Base-by-base conservation (phyloP, 371 early-diverging fungal genomes). In the Synchytrium microbalum region DNA sequence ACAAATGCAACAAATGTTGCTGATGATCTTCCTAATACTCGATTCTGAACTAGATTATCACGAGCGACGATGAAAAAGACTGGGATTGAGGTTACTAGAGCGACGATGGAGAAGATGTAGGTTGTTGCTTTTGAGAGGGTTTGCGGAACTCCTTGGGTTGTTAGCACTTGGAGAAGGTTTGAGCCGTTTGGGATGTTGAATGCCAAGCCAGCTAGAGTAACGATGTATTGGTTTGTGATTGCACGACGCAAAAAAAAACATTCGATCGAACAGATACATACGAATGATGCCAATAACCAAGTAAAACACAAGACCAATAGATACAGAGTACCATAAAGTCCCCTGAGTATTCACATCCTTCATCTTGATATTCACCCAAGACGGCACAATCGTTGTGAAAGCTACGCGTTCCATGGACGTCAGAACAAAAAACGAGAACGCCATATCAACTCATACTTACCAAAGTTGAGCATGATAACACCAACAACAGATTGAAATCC, bases 11-110 rank as follows among this genome's bases (percentile, higher is more conserved):
- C 75, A n/a, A 84, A 64, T 10, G 76, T 69, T 31, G 82, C 86
- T 31, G 66, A 23, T 1, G 58, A 52, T 10, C 62, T 54, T 19
- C 64, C 57, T 10, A 70, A 76, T 57, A 78, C 59, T 60, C 67
- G 66, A 64, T 82, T 80, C 73, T 85, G 84, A 1, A 86, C 65
- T 24, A 92, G 69, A 66, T 92, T 92, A 32, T 78, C 75, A 23
- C 85, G 71, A 14, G 87, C 82, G 25, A 92, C 85, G 60, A 90
- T 86, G 26, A 85, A 83, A 63, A 81, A 84, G 30, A 88, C 86
- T 1, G 92, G 91, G 54, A 92, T 88, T 10, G 86, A 83, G 3
- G 90, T 84, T 51, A 89, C 75, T 5, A 92, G 81, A 30, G 85
- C 86, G 8, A 82, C 82, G 32, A 89, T 69, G 0, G 90, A 82